Conservation (phyloP, 2,329 filamentous ascomycete genomes). For the Nemania diffusa region DNA sequence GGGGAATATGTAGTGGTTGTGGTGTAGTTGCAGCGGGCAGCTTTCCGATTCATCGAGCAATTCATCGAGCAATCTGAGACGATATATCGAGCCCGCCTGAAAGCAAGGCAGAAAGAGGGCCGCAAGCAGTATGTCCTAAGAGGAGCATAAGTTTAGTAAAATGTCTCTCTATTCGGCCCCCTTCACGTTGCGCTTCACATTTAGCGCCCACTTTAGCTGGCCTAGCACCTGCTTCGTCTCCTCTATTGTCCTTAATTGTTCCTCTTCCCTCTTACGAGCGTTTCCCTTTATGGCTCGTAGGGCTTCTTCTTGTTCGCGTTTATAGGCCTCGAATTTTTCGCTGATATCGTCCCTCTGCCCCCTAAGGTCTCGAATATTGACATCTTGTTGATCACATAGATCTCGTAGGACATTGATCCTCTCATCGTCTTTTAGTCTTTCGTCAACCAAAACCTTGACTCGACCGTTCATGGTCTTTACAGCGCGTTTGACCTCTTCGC, state of each 20-base stretch:
- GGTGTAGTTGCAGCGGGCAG: neutral
- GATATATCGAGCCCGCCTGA: slow-evolving; percentile 6
- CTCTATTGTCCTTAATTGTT: slow-evolving; percentile 68
- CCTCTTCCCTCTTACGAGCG: slow-evolving; percentile 66
- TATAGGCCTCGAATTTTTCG: slow-evolving; percentile 71
- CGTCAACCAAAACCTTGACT: slow-evolving; percentile 64
- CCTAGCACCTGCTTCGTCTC: slow-evolving; percentile 70
- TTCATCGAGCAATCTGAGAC: neutral
- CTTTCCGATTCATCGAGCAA: neutral
- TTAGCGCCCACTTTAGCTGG: slow-evolving; percentile 78
- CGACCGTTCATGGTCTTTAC: slow-evolving; percentile 62
- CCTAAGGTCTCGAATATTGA: slow-evolving; percentile 69
- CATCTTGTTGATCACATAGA: slow-evolving; percentile 77
- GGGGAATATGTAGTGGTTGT: slow-evolving; percentile 21
- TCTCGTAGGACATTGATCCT: slow-evolving; percentile 73
- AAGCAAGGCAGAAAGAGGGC: slow-evolving; percentile 36
- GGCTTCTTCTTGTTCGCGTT: slow-evolving; percentile 69
- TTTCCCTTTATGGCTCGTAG: slow-evolving; percentile 68
- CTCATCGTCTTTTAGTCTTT: slow-evolving; percentile 69
- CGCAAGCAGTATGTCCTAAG: slow-evolving; percentile 1
- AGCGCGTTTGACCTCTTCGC: slow-evolving; percentile 67
- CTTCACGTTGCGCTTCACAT: slow-evolving; percentile 70
- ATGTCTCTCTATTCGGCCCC: slow-evolving; percentile 58
- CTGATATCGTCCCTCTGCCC: slow-evolving; percentile 71
- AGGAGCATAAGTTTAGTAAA: neutral